phyloP scores from a whole-genome alignment of 2,329 filamentous ascomycete species.

The Penicillium rolfsii region DNA sequence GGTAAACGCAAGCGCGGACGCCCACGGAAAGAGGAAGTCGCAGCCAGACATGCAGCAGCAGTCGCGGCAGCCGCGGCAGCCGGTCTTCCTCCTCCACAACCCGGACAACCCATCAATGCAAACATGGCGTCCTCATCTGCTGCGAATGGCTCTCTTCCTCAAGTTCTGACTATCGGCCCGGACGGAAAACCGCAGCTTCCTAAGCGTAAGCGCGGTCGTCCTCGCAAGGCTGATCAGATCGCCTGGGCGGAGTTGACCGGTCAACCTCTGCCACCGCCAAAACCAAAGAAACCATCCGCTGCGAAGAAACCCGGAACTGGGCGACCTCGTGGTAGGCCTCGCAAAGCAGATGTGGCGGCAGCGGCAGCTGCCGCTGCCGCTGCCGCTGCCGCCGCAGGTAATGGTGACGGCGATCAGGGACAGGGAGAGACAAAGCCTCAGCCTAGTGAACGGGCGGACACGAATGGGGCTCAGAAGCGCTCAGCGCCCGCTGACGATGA shows the following conservation, averaged over 20 bases:
- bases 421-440: slow-evolving; percentile 18
- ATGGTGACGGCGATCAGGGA: slow-evolving; percentile 24
- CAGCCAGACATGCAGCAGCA: slow-evolving; percentile 25
- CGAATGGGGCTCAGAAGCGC: slow-evolving; percentile 17
- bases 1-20: slow-evolving; percentile 29
- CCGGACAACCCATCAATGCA: slow-evolving; percentile 29
- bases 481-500: slow-evolving; percentile 21
- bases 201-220: slow-evolving; percentile 37
- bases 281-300: slow-evolving; percentile 28
- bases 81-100: slow-evolving; percentile 23
- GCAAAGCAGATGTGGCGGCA: slow-evolving; percentile 39
- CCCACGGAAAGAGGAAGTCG: slow-evolving; percentile 33
- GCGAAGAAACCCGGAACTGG: slow-evolving; percentile 33
- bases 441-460: slow-evolving; percentile 8
- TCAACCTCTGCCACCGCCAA: slow-evolving; percentile 26
- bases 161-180: slow-evolving; percentile 24
- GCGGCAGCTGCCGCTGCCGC: slow-evolving; percentile 33
- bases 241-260: slow-evolving; percentile 28
- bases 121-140: slow-evolving; percentile 25
- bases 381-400: slow-evolving; percentile 31
- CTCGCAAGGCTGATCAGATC: slow-evolving; percentile 35
- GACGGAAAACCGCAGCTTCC: slow-evolving; percentile 30
- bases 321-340: slow-evolving; percentile 39
- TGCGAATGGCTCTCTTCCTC: slow-evolving; percentile 7
- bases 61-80: slow-evolving; percentile 24